Evolutionary conservation across 106 monocot species (phyloP).

Genomic region (Acanthochlamys bracteata): DNA sequence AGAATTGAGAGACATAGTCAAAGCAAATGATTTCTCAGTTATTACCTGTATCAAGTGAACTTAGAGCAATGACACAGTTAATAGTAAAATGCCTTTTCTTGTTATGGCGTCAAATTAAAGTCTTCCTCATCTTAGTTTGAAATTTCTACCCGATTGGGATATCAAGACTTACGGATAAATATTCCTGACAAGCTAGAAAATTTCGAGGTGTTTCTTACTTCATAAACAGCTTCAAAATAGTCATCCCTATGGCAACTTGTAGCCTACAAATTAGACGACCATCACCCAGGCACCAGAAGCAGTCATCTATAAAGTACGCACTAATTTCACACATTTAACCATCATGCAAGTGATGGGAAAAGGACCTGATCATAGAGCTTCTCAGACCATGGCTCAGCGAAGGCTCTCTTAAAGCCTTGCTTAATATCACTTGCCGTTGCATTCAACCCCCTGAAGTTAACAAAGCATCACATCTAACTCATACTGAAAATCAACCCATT

Average conservation of each 20-base stretch:
- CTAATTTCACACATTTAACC: neutral
- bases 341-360: neutral
- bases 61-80: neutral
- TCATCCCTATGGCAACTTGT: constrained; percentile 59
- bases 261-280: constrained; percentile 88
- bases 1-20: constrained; percentile 1
- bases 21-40: constrained; percentile 25
- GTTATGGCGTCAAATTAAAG: neutral
- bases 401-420: constrained; percentile 60
- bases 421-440: constrained; percentile 47
- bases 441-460: constrained; percentile 26
- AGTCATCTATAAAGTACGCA: neutral
- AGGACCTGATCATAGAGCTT: constrained; percentile 82
- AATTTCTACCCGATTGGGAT: neutral
- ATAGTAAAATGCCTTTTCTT: neutral
- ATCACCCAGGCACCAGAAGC: constrained; percentile 51
- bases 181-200: neutral
- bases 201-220: constrained; percentile 26
- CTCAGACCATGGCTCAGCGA: constrained; percentile 65
- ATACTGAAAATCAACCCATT: neutral
- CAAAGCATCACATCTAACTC: neutral
- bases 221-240: constrained; percentile 95
- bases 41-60: constrained; percentile 8
- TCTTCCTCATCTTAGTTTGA: too few relatives aligned
- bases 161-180: neutral